These are phyloP conservation scores for Nigrospora oryzae DNA, from an alignment of 2,329 filamentous ascomycete genomes.

Conservation along the genomic window DNA sequence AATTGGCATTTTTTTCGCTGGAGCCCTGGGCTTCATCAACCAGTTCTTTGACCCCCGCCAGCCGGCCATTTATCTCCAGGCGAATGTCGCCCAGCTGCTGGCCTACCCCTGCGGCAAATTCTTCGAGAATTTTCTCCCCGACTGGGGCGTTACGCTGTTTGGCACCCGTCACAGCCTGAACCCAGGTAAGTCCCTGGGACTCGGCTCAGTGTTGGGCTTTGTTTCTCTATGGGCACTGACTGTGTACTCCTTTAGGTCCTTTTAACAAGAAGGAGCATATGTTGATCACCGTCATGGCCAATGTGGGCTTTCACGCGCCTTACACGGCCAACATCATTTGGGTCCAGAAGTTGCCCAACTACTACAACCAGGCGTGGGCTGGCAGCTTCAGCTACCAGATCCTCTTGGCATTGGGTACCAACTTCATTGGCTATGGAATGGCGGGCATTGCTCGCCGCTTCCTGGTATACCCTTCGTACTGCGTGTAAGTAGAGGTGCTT, in stretches of 20 bases:
- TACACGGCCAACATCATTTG: constrained; percentile 43
- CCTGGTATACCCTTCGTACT: constrained; percentile 41
- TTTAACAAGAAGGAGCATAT: constrained; percentile 55
- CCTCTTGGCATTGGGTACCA: constrained; percentile 38
- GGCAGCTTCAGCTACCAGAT: constrained; percentile 40
- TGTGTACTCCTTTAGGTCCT: not conserved
- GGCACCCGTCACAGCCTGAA: constrained; percentile 23
- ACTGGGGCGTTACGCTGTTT: constrained; percentile 37
- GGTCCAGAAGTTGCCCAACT: constrained; percentile 38
- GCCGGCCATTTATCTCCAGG: constrained; percentile 43
- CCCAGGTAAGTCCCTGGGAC: constrained; percentile 7
- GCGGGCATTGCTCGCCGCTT: constrained; percentile 38
- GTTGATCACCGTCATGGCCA: constrained; percentile 53
- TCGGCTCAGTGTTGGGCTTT: not conserved
- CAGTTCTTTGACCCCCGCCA: constrained; percentile 50
- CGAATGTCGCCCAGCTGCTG: constrained; percentile 48
- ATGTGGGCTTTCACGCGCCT: constrained; percentile 39
- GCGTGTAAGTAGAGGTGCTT: constrained; percentile 19
- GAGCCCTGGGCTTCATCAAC: constrained; percentile 41
- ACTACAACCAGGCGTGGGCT: constrained; percentile 42
- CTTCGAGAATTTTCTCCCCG: constrained; percentile 41
- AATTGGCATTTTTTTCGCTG: constrained; percentile 42
- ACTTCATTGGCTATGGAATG: constrained; percentile 47
- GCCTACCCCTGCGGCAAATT: constrained; percentile 46
- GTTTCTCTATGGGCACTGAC: no score